A percentile compares a stretch with the other conserved stretches of the same genome.
Conservation (phyloP, 148 eudicot genomes). For the Camellia japonica region DNA sequence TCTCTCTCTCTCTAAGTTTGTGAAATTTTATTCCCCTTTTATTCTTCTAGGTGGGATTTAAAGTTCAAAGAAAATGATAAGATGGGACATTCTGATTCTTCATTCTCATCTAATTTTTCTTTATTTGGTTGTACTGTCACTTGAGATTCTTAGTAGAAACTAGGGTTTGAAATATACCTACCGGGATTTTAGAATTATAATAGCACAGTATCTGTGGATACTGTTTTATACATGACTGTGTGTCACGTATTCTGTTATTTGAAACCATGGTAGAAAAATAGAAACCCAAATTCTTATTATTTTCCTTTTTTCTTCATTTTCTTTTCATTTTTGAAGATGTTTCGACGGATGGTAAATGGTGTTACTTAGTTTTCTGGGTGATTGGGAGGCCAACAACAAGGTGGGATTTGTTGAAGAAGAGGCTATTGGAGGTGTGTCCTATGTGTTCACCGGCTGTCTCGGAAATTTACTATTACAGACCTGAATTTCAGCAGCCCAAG, state of each 20-base stretch:
- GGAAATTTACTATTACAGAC: conserved; percentile 27
- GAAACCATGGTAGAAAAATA: too few species aligned
- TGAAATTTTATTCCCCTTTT: neutral
- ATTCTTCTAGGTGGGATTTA: neutral
- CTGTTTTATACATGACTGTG: too few species aligned
- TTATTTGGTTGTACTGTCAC: neutral
- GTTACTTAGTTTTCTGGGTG: conserved; percentile 31
- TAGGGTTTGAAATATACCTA: too few species aligned
- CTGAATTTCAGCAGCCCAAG: conserved; percentile 36
- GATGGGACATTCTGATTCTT: neutral
- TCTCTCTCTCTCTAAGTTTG: neutral
- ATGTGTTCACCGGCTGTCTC: conserved; percentile 26
- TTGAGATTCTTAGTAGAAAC: neutral
- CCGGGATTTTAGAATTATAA: too few species aligned
- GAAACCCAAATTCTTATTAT: neutral
- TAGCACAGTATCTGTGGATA: too few species aligned
- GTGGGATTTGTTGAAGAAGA: conserved; percentile 28
- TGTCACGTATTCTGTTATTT: too few species aligned
- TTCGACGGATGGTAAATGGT: conserved; percentile 32
- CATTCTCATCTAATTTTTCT: neutral
- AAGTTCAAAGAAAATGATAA: neutral
- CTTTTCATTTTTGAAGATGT: conserved; percentile 9
- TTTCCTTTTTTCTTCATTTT: neutral
- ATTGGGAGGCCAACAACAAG: conserved; percentile 28
- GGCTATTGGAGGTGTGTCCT: conserved; percentile 27